These are phyloP conservation scores for Russula lepida DNA, from an alignment of 768 basidiomycete species.

Conservation along the genomic window DNA sequence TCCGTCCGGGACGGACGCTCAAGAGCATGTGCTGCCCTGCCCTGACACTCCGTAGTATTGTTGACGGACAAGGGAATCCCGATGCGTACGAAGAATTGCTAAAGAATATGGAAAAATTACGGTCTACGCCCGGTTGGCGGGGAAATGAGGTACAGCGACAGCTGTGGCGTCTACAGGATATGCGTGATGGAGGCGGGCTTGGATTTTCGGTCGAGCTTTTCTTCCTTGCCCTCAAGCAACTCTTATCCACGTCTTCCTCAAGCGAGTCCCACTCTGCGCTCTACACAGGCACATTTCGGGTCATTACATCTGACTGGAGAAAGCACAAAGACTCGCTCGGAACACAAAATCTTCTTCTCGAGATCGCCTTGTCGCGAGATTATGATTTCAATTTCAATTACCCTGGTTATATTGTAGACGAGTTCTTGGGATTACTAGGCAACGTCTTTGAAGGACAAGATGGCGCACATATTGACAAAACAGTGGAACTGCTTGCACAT, in stretches of 20 bases:
- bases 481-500: no score
- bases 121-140: not conserved
- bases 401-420: no score
- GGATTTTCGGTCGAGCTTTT: no score
- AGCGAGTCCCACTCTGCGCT: not conserved
- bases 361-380: not conserved
- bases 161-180: no score
- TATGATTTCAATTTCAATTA: no score
- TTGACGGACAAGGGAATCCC: not conserved
- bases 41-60: no score
- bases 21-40: not conserved
- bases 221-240: not conserved
- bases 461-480: no score
- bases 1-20: not conserved
- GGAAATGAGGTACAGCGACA: not conserved
- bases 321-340: not conserved
- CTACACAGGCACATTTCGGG: no score
- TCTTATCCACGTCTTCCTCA: not conserved
- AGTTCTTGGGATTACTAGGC: no score
- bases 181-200: no score
- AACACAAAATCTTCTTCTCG: not conserved
- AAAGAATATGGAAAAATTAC: not conserved
- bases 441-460: no score
- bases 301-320: no score
- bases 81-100: not conserved